phyloP scores from a whole-genome alignment of 1,284 basidiomycete genomes.

The Peniophora sp. region DNA sequence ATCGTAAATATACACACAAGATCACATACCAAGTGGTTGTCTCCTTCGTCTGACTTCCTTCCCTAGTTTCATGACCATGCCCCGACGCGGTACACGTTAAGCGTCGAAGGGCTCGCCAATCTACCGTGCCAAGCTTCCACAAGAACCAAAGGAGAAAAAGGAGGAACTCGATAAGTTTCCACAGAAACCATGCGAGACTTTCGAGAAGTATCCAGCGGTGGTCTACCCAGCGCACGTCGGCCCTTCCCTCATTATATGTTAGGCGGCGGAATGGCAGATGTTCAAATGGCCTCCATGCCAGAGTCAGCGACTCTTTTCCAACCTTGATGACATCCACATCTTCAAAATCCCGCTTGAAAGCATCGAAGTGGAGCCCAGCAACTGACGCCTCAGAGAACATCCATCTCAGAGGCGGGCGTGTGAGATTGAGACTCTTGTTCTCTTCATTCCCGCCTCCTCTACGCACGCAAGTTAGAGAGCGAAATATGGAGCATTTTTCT shows the following conservation, averaged over 20 bases:
- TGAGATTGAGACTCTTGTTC: slow-evolving; percentile 8
- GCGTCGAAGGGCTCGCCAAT: too few species aligned
- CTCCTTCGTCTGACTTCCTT: not conserved
- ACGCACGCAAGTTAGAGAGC: not conserved
- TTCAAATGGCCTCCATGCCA: slow-evolving; percentile 16
- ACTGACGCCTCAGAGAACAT: slow-evolving; percentile 13
- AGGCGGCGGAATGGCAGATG: slow-evolving; percentile 19
- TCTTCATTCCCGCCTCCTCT: slow-evolving; percentile 14
- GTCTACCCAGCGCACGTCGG: too few species aligned
- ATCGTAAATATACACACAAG: not conserved
- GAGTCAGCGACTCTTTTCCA: slow-evolving; percentile 14
- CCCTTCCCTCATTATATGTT: slow-evolving; percentile 7
- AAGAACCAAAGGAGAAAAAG: too few species aligned
- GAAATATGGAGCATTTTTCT: not conserved
- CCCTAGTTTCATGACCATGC: too few species aligned
- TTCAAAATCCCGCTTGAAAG: not conserved
- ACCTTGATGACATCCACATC: not conserved
- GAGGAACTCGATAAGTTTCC: too few species aligned
- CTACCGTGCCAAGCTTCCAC: too few species aligned
- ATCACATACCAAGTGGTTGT: slow-evolving; percentile 4
- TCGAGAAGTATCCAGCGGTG: too few species aligned
- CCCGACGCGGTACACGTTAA: too few species aligned
- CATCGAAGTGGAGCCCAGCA: slow-evolving; percentile 4
- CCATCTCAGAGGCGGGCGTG: slow-evolving; percentile 10
- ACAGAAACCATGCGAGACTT: too few species aligned